These are phyloP conservation scores for Aspergillus fructus DNA, from an alignment of 2,329 filamentous ascomycete species.

Conservation along the genomic window DNA sequence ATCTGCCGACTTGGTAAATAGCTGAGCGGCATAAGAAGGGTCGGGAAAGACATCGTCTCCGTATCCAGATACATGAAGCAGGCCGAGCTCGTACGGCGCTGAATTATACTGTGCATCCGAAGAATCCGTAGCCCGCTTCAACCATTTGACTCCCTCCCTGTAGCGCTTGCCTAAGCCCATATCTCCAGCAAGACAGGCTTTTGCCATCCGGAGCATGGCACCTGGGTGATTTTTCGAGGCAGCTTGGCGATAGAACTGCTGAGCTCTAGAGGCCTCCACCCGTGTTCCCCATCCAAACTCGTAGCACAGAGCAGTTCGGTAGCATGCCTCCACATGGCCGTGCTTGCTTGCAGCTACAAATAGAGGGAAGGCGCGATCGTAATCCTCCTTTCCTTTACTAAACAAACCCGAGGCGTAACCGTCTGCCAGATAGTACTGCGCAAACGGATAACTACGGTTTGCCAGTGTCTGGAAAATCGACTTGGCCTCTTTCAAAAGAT, in stretches of 20 bases:
- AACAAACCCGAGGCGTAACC: constrained; percentile 93
- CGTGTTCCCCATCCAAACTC: constrained; percentile 97
- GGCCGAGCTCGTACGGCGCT: constrained; percentile 85
- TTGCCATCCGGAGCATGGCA: constrained; percentile 87
- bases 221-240: constrained; percentile 94
- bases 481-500: constrained; percentile 82
- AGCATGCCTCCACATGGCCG: constrained; percentile 93
- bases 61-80: constrained; percentile 88
- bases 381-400: constrained; percentile 89
- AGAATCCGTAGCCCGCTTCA: constrained; percentile 87
- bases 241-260: constrained; percentile 86
- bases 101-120: constrained; percentile 90
- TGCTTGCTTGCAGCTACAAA: constrained; percentile 95
- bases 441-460: constrained; percentile 89
- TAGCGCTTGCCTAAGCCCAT: constrained; percentile 81
- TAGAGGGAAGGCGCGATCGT: constrained; percentile 85
- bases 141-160: constrained; percentile 90
- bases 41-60: constrained; percentile 94
- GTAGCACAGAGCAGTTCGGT: constrained; percentile 90
- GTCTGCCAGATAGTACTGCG: constrained; percentile 95
- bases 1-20: constrained; percentile 93
- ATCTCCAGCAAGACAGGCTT: constrained; percentile 85
- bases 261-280: constrained; percentile 84
- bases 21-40: constrained; percentile 82
- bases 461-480: constrained; percentile 83